Evolutionary conservation across 441 rosid genomes (phyloP).

Genomic region (Geranium incanum): DNA sequence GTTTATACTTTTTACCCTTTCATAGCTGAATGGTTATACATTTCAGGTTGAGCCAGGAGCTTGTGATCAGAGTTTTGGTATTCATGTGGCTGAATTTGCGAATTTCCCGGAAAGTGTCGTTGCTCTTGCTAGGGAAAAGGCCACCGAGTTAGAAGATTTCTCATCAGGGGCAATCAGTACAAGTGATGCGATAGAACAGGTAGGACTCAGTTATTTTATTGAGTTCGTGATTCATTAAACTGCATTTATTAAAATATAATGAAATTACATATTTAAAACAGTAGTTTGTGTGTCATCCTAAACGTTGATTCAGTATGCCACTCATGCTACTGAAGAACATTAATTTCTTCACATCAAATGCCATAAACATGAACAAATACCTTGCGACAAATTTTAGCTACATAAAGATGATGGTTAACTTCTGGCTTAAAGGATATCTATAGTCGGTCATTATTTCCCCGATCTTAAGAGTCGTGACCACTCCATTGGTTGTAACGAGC

Average conservation of each 20-base stretch:
- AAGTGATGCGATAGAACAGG: constrained; percentile 42
- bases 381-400: background rate
- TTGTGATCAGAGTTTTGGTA: constrained; percentile 98
- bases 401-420: background rate
- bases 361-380: background rate
- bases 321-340: background rate
- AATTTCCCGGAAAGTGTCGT: constrained; percentile 95
- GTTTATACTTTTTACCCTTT: background rate
- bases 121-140: constrained; percentile 89
- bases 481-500: background rate
- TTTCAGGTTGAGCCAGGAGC: constrained; percentile 87
- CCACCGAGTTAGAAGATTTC: constrained; percentile 94
- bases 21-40: constrained; percentile 10
- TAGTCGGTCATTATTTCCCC: background rate
- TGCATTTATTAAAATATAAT: background rate
- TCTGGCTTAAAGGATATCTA: background rate
- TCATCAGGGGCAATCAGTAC: constrained; percentile 47
- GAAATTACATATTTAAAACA: background rate
- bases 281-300: background rate
- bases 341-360: background rate
- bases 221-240: background rate
- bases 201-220: constrained; percentile 10
- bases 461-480: background rate
- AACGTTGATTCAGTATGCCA: background rate
- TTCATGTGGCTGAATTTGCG: constrained; percentile 97